Percentiles rank a stretch among this genome's conserved stretches.
Conservation (phyloP, 2,329 filamentous ascomycete species). For the Aaosphaeria pasadenensis region DNA sequence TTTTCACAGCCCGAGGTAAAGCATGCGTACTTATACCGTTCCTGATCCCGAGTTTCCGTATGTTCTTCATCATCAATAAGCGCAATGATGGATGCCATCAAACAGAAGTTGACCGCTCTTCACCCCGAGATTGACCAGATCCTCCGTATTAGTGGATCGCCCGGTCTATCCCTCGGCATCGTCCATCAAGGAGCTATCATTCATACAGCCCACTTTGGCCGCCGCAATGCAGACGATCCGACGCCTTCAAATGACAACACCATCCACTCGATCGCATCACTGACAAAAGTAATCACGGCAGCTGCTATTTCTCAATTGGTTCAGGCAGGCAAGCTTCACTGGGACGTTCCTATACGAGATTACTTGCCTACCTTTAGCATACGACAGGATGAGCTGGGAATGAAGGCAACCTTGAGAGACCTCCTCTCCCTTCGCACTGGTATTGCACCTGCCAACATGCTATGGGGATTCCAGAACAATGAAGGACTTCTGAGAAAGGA, state of each 20-base stretch:
- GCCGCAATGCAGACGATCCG: neutral
- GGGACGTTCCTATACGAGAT: conserved; percentile 9
- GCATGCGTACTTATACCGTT: too few species aligned
- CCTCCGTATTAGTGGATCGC: conserved; percentile 7
- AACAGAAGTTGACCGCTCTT: too few species aligned
- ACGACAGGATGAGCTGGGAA: conserved; percentile 10
- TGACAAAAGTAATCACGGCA: conserved; percentile 6
- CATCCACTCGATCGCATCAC: conserved; percentile 7
- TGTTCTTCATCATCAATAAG: too few species aligned
- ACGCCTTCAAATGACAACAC: conserved; percentile 8
- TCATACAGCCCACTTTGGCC: conserved; percentile 9
- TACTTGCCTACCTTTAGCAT: conserved; percentile 8
- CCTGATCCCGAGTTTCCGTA: too few species aligned
- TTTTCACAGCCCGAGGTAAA: too few species aligned
- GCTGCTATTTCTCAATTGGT: conserved; percentile 10
- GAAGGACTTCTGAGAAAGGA: conserved; percentile 3
- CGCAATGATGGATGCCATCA: too few species aligned
- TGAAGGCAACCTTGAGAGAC: conserved; percentile 7
- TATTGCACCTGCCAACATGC: conserved; percentile 2
- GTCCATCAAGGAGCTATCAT: conserved; percentile 8
- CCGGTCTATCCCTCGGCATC: conserved; percentile 10
- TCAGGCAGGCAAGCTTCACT: conserved; percentile 6
- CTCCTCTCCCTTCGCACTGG: conserved; percentile 8
- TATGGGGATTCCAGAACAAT: conserved; percentile 6
- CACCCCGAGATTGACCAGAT: too few species aligned